Conservation (phyloP, 2,329 filamentous ascomycete genomes). For the Clarireedia homoeocarpa region DNA sequence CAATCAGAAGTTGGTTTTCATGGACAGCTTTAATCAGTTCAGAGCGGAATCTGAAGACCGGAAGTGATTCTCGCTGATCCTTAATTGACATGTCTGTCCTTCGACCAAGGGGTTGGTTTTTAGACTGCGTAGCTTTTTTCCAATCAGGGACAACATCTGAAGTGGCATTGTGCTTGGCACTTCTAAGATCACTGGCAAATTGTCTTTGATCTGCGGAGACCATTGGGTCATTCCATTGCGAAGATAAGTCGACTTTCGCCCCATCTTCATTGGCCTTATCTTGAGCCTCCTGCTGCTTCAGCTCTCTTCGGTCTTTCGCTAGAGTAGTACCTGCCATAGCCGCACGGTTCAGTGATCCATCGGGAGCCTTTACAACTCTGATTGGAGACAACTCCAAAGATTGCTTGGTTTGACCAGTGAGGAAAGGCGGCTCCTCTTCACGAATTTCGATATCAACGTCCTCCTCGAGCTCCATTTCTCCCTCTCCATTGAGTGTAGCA, state of each 20-base stretch:
- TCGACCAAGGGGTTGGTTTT: conserved; percentile 75
- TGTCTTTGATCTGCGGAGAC: conserved; percentile 73
- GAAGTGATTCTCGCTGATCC: conserved; percentile 82
- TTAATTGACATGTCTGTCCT: conserved; percentile 89
- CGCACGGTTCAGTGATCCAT: conserved; percentile 94
- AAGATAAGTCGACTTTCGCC: conserved; percentile 71
- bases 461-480: conserved; percentile 85
- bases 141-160: conserved; percentile 77
- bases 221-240: conserved; percentile 98
- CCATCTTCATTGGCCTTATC: conserved; percentile 67
- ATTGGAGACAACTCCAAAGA: conserved; percentile 93
- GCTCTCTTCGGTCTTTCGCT: conserved; percentile 81
- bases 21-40: conserved; percentile 89
- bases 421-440: conserved; percentile 93
- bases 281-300: conserved; percentile 81
- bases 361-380: conserved; percentile 91
- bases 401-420: conserved; percentile 93
- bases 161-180: conserved; percentile 50
- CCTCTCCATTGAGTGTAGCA: conserved; percentile 76
- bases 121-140: conserved; percentile 76
- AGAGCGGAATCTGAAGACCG: conserved; percentile 80
- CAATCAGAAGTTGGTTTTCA: conserved; percentile 89
- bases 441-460: conserved; percentile 95
- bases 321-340: conserved; percentile 88
- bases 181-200: conserved; percentile 81